Evolutionary conservation across 805 yeast genomes (phyloP).

Genomic region (Lipomyces japonicus): DNA sequence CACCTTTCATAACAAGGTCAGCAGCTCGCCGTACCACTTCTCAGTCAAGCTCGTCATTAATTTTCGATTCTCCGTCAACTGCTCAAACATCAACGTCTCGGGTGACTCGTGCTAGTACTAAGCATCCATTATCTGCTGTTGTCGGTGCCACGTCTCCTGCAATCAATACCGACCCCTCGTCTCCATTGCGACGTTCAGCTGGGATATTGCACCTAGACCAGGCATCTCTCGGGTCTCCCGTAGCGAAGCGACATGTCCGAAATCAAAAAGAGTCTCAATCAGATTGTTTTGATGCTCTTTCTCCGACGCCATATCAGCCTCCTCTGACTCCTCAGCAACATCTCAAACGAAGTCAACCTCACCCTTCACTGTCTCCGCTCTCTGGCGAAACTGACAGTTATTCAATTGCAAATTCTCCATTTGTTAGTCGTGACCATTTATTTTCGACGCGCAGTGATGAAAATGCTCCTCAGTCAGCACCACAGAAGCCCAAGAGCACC

Average conservation of each 20-base stretch:
- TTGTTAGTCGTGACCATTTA: too few species aligned
- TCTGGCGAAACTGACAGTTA: too few species aligned
- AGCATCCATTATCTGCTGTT: conserved; percentile 12
- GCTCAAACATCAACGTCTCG: conserved; percentile 9
- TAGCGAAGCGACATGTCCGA: conserved; percentile 16
- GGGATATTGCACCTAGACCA: conserved; percentile 43
- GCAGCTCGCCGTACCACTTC: conserved; percentile 6
- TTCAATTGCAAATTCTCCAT: too few species aligned
- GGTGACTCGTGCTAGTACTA: conserved; percentile 20
- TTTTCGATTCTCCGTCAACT: not conserved
- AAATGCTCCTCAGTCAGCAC: too few species aligned
- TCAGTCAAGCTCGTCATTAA: not conserved
- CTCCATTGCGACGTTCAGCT: conserved; percentile 40
- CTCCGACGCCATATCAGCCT: not conserved
- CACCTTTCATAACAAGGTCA: conserved; percentile 10
- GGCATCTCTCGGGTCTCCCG: conserved; percentile 34
- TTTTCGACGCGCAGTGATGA: too few species aligned
- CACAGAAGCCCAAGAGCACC: too few species aligned
- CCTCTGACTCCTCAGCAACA: too few species aligned
- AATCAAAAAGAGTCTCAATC: not conserved
- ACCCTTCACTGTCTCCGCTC: too few species aligned
- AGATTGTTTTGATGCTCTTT: not conserved
- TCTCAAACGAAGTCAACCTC: too few species aligned
- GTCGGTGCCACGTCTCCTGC: not conserved
- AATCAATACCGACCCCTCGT: conserved; percentile 8